phyloP scores from a whole-genome alignment of 2,329 filamentous ascomycete species.

The Pseudohalonectria lignicola region DNA sequence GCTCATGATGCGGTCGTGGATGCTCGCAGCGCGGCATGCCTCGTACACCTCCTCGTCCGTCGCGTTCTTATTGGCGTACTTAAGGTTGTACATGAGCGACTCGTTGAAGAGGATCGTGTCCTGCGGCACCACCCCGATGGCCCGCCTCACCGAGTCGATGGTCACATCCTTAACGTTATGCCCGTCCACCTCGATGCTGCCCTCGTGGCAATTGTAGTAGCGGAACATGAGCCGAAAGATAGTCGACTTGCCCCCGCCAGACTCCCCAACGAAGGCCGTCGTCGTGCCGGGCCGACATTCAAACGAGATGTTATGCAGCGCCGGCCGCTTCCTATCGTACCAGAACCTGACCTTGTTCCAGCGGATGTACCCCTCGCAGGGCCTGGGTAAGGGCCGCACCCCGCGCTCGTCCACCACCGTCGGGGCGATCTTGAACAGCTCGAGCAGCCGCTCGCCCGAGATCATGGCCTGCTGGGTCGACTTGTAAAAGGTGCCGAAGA shows the following conservation, averaged over 20 bases:
- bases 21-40: conserved; percentile 40
- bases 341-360: conserved; percentile 87
- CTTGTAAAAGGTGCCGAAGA: conserved; percentile 90
- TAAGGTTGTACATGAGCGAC: conserved; percentile 42
- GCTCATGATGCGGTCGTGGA: conserved; percentile 40
- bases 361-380: conserved; percentile 69
- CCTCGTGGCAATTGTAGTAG: conserved; percentile 80
- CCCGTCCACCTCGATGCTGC: conserved; percentile 75
- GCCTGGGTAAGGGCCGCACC: conserved; percentile 44
- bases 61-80: conserved; percentile 37
- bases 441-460: conserved; percentile 86
- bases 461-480: conserved; percentile 97
- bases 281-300: conserved; percentile 82
- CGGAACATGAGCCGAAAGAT: conserved; percentile 92
- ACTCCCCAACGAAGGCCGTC: conserved; percentile 92
- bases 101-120: conserved; percentile 65
- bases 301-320: conserved; percentile 74
- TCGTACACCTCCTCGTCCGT: conserved; percentile 36
- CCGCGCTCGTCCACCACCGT: conserved; percentile 72
- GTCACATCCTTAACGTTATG: conserved; percentile 76
- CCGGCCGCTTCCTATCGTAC: conserved; percentile 79
- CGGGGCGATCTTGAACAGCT: conserved; percentile 92
- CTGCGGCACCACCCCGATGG: conserved; percentile 94
- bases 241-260: conserved; percentile 93
- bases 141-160: conserved; percentile 82